Percentiles rank a stretch among this genome's conserved stretches.
Evolutionary conservation across 2,329 filamentous ascomycete genomes (phyloP).

Genomic region (Aspergillus floridensis): DNA sequence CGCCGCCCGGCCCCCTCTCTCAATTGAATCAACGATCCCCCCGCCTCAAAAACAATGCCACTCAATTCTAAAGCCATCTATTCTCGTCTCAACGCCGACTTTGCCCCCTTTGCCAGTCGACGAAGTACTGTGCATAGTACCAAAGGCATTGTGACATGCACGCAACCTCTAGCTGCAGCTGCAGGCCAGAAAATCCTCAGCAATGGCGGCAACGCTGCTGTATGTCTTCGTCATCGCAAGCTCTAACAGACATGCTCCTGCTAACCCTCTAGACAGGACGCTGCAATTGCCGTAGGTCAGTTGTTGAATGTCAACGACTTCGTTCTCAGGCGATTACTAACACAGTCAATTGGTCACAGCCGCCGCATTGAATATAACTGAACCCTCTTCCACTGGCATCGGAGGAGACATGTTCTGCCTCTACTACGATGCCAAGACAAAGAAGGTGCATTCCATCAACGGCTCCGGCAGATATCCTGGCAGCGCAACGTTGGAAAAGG

Average conservation of each 20-base stretch:
- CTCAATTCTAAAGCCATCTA: slow-evolving; percentile 52
- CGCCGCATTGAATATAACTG: slow-evolving; percentile 87
- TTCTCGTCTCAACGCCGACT: slow-evolving; percentile 47
- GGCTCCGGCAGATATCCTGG: slow-evolving; percentile 81
- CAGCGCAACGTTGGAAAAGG: slow-evolving; percentile 65
- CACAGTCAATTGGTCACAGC: slow-evolving; percentile 50
- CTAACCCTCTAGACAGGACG: slow-evolving; percentile 61
- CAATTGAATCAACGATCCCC: neutral
- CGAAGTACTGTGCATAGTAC: slow-evolving; percentile 92
- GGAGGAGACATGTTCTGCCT: slow-evolving; percentile 97
- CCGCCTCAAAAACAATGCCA: slow-evolving; percentile 43
- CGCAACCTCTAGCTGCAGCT: slow-evolving; percentile 83
- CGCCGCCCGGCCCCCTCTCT: neutral
- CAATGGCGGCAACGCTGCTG: slow-evolving; percentile 88
- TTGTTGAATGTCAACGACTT: slow-evolving; percentile 9
- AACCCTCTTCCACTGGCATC: slow-evolving; percentile 89
- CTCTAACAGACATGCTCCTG: neutral
- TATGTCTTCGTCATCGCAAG: slow-evolving; percentile 48
- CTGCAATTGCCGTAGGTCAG: slow-evolving; percentile 86
- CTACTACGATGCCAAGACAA: slow-evolving; percentile 80
- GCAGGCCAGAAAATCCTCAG: slow-evolving; percentile 83
- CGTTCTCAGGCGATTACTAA: neutral
- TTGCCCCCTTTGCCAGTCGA: slow-evolving; percentile 58
- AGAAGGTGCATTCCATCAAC: slow-evolving; percentile 82
- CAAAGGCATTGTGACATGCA: slow-evolving; percentile 84